A percentile compares a stretch with the other conserved stretches of the same genome.
These are phyloP conservation scores for Rhododendron ferrugineum DNA, from an alignment of 148 eudicot genomes.

Conservation along the genomic window DNA sequence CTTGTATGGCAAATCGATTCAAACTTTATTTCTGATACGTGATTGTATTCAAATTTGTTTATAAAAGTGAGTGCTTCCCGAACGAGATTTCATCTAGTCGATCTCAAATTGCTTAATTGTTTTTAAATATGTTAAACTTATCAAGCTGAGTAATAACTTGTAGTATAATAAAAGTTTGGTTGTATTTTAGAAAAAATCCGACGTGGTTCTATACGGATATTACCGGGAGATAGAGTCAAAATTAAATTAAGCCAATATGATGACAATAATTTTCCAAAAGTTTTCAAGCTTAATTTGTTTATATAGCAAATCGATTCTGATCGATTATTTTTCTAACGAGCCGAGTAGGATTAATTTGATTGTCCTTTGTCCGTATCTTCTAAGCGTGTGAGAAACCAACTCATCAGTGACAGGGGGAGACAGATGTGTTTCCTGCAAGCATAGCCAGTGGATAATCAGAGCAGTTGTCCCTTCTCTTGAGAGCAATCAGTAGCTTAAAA, in stretches of 20 bases:
- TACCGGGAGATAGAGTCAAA: too few relatives aligned
- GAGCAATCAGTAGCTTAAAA: not conserved
- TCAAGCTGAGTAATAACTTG: not conserved
- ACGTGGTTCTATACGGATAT: too few relatives aligned
- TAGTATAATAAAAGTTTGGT: too few relatives aligned
- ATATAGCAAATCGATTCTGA: not conserved
- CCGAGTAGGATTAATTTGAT: too few relatives aligned
- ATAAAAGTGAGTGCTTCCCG: too few relatives aligned
- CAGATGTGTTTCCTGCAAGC: not conserved
- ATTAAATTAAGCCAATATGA: too few relatives aligned
- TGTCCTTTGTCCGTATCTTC: not conserved
- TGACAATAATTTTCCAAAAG: not conserved
- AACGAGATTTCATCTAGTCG: not conserved
- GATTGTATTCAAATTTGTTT: too few relatives aligned
- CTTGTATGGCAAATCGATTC: too few relatives aligned
- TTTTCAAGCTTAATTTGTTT: not conserved
- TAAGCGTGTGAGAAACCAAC: not conserved
- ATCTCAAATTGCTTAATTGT: too few relatives aligned
- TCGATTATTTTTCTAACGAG: too few relatives aligned
- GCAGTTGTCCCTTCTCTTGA: not conserved
- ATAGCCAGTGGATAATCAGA: not conserved
- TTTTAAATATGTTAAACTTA: not conserved
- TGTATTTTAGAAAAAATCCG: too few relatives aligned
- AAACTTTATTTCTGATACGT: too few relatives aligned
- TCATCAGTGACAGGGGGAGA: not conserved